Percentiles rank a stretch among this genome's conserved stretches.
phyloP scores from a whole-genome alignment of 441 rosid species.

The Oxalis stricta region DNA sequence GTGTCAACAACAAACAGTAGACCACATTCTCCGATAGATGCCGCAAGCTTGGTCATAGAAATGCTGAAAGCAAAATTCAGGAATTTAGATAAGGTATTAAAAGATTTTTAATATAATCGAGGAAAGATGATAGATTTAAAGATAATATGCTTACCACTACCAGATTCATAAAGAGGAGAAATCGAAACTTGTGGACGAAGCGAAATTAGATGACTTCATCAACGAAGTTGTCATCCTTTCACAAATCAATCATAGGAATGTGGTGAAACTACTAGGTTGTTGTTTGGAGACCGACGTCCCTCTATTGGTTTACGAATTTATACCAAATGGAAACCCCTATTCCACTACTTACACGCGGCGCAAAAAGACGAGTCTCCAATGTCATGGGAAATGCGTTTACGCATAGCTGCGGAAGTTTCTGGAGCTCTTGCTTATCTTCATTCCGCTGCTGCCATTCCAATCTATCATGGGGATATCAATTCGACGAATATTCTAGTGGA shows the following conservation, averaged over 20 bases:
- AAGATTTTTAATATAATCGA: no score
- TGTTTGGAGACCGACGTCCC: constrained; percentile 28
- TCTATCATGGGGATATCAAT: constrained; percentile 30
- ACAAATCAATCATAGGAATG: constrained; percentile 24
- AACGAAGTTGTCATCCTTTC: constrained; percentile 26
- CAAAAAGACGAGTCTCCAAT: constrained; percentile 11
- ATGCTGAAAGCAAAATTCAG: no score
- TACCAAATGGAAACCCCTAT: constrained; percentile 22
- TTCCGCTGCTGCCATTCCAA: constrained; percentile 14
- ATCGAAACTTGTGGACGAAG: constrained; percentile 11
- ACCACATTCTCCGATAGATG: no score
- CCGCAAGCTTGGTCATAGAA: no score
- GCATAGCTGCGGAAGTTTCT: constrained; percentile 18
- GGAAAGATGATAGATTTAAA: no score
- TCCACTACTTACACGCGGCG: constrained; percentile 12
- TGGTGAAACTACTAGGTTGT: constrained; percentile 22
- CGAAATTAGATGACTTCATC: constrained; percentile 17
- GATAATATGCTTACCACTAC: no score
- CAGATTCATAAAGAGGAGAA: no score
- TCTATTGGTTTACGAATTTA: constrained; percentile 19
- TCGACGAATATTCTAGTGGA: constrained; percentile 29
- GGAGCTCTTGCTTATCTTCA: constrained; percentile 22
- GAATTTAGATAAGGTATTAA: no score
- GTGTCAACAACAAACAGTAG: no score
- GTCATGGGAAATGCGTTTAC: constrained; percentile 15